Base-by-base conservation (phyloP, 2,329 filamentous ascomycete genomes). In the Aspergillus sp. region DNA sequence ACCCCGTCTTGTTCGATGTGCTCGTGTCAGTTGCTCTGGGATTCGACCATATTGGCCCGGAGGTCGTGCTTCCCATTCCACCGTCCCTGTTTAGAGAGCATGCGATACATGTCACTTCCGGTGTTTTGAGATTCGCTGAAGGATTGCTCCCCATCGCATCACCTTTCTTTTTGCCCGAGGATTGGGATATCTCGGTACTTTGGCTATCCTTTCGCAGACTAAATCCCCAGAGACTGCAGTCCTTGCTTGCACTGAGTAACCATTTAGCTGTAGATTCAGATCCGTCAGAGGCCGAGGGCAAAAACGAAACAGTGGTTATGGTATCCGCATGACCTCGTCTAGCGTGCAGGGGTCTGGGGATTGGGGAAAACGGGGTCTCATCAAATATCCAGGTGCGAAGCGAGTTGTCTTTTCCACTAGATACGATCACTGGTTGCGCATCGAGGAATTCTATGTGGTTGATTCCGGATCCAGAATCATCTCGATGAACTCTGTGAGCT, bases 351-450 rank as follows among this genome's bases (percentile, higher is more conserved):
- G 92, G 90, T 19, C 94, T 87, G 2, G 95, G 95, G 11, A 93
- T 84, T 0, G 93, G 89, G 0, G 91, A 95, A 74, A 97, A 97
- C 0, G 94, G 93, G 0, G 89, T 89, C 75, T 96, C 90, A 71
- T 98, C 94, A 69, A 97, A 97, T 64, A 98, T 95, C 94, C 94
- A 97, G 5, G 93, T 93, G 75, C 94, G 96, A 62, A 99, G 81
- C 9, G 93, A 92, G 77, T 99, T 99, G 76, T 99, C 95, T 52
- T 91, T 84, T 4, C 95, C 96, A 66, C 92, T 95, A 9, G 93
- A 97, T 30, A 98, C 83, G 47, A 99, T 85, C 3, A 98, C 90
- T 5, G 92, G 91, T 74, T 99, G 96, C 0, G 93, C 94, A 17
- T 89, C 82, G 11, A 99, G 82, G 70, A 99, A 99, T 70, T 97